Evolutionary conservation across 1,284 basidiomycete species (phyloP).

Genomic region (Pulveroboletus sp.): DNA sequence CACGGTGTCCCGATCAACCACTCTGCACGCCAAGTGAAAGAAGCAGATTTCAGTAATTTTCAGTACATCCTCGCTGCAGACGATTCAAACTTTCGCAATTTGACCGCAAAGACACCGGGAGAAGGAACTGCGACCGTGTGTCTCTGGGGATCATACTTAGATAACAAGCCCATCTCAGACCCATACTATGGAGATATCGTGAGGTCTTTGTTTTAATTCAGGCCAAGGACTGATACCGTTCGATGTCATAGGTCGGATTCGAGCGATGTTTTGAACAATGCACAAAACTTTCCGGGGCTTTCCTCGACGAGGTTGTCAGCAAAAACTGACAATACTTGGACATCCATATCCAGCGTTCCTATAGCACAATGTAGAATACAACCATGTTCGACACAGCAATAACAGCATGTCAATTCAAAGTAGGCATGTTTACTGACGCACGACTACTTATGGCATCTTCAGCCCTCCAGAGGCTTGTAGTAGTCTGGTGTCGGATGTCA

Average conservation of each 20-base stretch:
- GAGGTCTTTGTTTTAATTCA: constrained; percentile 17
- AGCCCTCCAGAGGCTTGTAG: constrained; percentile 77
- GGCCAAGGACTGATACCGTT: not conserved
- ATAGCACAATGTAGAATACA: constrained; percentile 12
- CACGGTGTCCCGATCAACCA: constrained; percentile 59
- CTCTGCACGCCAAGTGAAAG: constrained; percentile 53
- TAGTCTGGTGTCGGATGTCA: constrained; percentile 49
- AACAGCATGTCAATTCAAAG: constrained; percentile 31
- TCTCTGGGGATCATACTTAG: constrained; percentile 74
- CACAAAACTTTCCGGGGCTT: constrained; percentile 63
- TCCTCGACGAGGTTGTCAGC: constrained; percentile 56
- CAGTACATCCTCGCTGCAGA: constrained; percentile 73
- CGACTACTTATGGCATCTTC: constrained; percentile 77
- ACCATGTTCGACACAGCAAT: not conserved
- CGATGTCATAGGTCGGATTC: constrained; percentile 39
- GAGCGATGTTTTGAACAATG: constrained; percentile 65
- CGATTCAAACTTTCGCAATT: constrained; percentile 55
- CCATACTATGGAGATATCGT: constrained; percentile 74
- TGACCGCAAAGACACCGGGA: constrained; percentile 53
- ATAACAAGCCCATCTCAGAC: constrained; percentile 61
- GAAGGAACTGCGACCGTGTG: constrained; percentile 52
- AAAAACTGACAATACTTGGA: constrained; percentile 25
- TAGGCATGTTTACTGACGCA: constrained; percentile 83
- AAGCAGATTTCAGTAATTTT: constrained; percentile 59
- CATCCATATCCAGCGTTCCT: not conserved